A percentile compares a stretch with the other conserved stretches of the same genome.
Evolutionary conservation across 2,329 filamentous ascomycete genomes (phyloP).

Genomic region (Alternaria sp.): DNA sequence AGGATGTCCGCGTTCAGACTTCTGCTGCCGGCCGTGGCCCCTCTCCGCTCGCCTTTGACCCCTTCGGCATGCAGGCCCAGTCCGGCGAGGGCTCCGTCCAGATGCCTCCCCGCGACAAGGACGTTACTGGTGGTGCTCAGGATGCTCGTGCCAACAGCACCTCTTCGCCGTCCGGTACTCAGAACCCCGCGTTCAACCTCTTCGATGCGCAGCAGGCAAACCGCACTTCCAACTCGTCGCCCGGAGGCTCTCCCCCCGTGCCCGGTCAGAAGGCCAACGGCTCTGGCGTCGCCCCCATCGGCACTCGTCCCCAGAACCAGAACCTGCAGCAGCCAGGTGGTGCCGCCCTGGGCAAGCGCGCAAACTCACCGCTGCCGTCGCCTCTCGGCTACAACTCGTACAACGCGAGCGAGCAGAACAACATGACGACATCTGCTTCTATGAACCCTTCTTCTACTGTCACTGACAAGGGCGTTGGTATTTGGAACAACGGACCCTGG

Average conservation of each 20-base stretch:
- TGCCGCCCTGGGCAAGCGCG: slow-evolving; percentile 74
- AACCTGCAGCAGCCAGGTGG: slow-evolving; percentile 64
- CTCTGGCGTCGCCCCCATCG: slow-evolving; percentile 84
- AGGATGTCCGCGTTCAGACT: slow-evolving; percentile 66
- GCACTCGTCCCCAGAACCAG: slow-evolving; percentile 75
- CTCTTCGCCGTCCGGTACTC: slow-evolving; percentile 78
- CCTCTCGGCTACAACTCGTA: slow-evolving; percentile 73
- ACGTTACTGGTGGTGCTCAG: slow-evolving; percentile 56
- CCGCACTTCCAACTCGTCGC: slow-evolving; percentile 85
- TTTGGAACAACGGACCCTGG: slow-evolving; percentile 87
- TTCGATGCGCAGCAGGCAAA: slow-evolving; percentile 68
- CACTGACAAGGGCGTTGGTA: slow-evolving; percentile 53
- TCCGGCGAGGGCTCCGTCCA: slow-evolving; percentile 61
- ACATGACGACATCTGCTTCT: slow-evolving; percentile 58
- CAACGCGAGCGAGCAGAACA: slow-evolving; percentile 62
- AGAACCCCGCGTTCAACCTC: slow-evolving; percentile 55
- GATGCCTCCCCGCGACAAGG: slow-evolving; percentile 57
- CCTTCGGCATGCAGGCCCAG: slow-evolving; percentile 62
- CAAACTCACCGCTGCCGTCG: slow-evolving; percentile 91
- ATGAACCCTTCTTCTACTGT: slow-evolving; percentile 61
- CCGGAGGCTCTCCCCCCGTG: slow-evolving; percentile 79
- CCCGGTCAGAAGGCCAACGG: slow-evolving; percentile 65
- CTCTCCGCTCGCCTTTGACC: slow-evolving; percentile 82
- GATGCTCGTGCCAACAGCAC: slow-evolving; percentile 81
- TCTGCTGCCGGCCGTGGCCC: slow-evolving; percentile 70